These are phyloP conservation scores for Kokia cookei DNA, from an alignment of 441 rosid genomes.

Conservation along the genomic window DNA sequence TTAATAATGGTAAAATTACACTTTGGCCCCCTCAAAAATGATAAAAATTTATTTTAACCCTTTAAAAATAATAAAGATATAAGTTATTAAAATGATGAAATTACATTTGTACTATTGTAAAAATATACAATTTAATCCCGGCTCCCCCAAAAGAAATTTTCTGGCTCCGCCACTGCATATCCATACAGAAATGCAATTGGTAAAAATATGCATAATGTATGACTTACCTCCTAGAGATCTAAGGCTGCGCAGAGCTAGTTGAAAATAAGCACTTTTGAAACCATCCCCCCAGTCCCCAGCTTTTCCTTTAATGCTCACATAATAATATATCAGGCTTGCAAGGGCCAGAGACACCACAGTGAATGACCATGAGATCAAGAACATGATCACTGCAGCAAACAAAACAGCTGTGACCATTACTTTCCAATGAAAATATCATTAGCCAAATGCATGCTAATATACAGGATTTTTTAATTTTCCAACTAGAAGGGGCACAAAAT, in stretches of 20 bases:
- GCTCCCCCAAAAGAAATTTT: too few relatives aligned
- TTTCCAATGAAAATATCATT: not conserved
- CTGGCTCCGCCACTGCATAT: not conserved
- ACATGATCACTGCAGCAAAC: conserved; percentile 88
- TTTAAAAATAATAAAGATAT: too few relatives aligned
- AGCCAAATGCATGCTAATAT: not conserved
- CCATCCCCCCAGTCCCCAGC: conserved; percentile 99
- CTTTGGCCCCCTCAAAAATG: too few relatives aligned
- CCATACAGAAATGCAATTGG: not conserved
- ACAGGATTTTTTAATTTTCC: not conserved
- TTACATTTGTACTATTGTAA: too few relatives aligned
- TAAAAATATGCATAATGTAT: conserved; percentile 5
- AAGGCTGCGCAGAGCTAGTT: conserved; percentile 97
- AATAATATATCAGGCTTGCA: conserved; percentile 95
- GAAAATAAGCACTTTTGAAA: conserved; percentile 99
- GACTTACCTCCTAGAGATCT: conserved; percentile 91
- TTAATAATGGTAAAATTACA: too few relatives aligned
- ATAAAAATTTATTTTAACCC: too few relatives aligned
- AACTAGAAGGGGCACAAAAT: not conserved
- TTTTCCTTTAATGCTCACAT: conserved; percentile 94
- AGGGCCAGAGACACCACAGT: conserved; percentile 91
- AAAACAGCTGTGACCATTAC: conserved; percentile 11
- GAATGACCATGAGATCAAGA: conserved; percentile 98
- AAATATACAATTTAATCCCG: too few relatives aligned
- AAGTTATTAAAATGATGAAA: too few relatives aligned